These are phyloP conservation scores for Tulasnella sp. DNA, from an alignment of 768 basidiomycete species.

Conservation along the genomic window DNA sequence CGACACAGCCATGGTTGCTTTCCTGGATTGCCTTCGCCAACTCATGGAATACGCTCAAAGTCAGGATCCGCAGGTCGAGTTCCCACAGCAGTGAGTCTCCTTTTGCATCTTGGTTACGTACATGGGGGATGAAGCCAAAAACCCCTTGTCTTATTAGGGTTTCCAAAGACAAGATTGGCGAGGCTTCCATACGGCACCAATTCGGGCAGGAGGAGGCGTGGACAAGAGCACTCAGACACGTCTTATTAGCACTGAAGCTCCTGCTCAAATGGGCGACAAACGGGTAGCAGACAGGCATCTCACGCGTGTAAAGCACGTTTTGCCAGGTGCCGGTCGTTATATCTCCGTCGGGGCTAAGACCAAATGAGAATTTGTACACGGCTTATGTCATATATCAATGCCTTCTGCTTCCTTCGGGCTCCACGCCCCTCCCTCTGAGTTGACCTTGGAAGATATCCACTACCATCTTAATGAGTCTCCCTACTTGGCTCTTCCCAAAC, in stretches of 20 bases:
- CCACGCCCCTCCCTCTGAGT: too few relatives aligned
- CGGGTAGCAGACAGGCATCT: neutral
- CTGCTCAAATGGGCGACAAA: constrained; percentile 35
- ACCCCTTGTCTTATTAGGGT: constrained; percentile 32
- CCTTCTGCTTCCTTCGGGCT: too few relatives aligned
- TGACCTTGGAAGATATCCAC: too few relatives aligned
- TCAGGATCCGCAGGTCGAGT: constrained; percentile 59
- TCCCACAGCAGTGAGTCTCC: constrained; percentile 71
- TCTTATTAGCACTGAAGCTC: constrained; percentile 79
- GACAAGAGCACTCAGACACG: constrained; percentile 88
- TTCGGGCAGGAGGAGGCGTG: constrained; percentile 93
- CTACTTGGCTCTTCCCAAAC: too few relatives aligned
- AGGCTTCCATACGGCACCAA: constrained; percentile 85
- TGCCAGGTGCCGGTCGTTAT: too few relatives aligned
- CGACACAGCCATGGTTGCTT: constrained; percentile 91
- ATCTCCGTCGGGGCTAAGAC: too few relatives aligned
- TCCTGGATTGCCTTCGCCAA: constrained; percentile 89
- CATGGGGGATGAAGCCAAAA: neutral
- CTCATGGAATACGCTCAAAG: constrained; percentile 75
- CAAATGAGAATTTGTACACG: too few relatives aligned
- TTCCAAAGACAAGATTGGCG: constrained; percentile 94
- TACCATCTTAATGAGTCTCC: too few relatives aligned
- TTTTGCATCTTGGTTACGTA: constrained; percentile 1
- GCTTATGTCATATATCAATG: too few relatives aligned
- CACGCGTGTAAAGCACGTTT: too few relatives aligned